Evolutionary conservation across 2,329 filamentous ascomycete genomes (phyloP), one percentile per base, ranked within the genome.

Genomic region (Aureobasidium sp.): DNA sequence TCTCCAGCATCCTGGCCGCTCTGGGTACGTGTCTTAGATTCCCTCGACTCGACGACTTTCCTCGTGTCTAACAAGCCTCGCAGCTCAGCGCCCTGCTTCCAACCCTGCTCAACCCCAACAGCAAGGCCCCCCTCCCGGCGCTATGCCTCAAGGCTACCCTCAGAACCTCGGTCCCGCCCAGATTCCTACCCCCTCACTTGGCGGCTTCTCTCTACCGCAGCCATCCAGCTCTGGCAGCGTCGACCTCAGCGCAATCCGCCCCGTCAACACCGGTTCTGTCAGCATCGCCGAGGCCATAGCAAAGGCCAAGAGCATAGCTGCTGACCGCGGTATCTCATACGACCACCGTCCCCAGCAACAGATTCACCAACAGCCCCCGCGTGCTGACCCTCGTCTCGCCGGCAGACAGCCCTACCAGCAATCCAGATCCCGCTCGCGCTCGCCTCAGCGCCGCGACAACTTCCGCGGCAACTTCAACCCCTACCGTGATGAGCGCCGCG

Each of bases 271-370:
- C 34, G 91, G 91, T 63, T 90, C 88, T 25, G 87, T 95, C 68
- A 93, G 87, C 74, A 87, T 96, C 66, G 84, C 88, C 63, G 90
- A 95, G 72, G 89, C 90, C 53, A 87, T 96, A 68, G 89, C 91
- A 42, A 90, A 91, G 72, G 91, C 90, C 50, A 89, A 89, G 72
- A 88, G 87, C 47, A 90, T 89, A 73, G 90, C 91, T 44, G 86
- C 88, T 32, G 87, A 93, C 72, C 89, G 90, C 71, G 90, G 89
- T 64, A 79, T 91, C 54, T 67, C 73, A 25, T 79, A 61, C 44
- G 59, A 69, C 69, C 67, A 70, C 69, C 70, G 71, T 25, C 41
- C 39, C 36, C 66, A 58, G 58, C 37, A n/a, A 39, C 50, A 53
- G 5, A 39, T 29, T 34, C 27, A 39, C 30, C 58, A 69, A 73